These are phyloP conservation scores for Xylaria longipes DNA, from an alignment of 495 filamentous ascomycete genomes.

Conservation along the genomic window DNA sequence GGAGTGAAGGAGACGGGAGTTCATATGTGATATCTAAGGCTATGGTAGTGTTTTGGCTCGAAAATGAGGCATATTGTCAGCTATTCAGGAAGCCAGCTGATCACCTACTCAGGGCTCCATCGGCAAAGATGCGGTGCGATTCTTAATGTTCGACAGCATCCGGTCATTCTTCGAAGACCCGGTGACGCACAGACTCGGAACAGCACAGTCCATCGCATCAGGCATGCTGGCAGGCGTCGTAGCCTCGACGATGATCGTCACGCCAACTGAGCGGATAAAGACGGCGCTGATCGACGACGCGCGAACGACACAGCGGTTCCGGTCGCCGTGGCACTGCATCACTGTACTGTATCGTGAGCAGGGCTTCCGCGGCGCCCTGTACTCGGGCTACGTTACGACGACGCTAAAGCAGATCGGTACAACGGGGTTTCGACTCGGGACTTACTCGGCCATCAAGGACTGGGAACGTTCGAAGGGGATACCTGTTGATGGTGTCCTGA, in stretches of 20 bases:
- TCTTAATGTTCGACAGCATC: constrained; percentile 70
- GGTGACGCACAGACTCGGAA: constrained; percentile 60
- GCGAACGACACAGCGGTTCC: constrained; percentile 56
- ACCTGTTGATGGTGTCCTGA: constrained; percentile 33
- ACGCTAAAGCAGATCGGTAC: constrained; percentile 72
- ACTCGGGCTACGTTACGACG: constrained; percentile 65
- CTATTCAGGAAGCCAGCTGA: not conserved
- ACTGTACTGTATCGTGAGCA: constrained; percentile 54
- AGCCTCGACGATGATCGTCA: constrained; percentile 65
- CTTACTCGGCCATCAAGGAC: constrained; percentile 73
- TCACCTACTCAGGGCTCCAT: constrained; percentile 43
- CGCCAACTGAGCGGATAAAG: constrained; percentile 71
- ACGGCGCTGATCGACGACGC: constrained; percentile 75
- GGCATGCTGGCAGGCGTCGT: constrained; percentile 68
- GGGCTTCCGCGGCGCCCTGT: constrained; percentile 60
- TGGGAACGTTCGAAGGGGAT: constrained; percentile 53
- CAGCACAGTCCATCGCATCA: constrained; percentile 61
- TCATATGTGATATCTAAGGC: not conserved
- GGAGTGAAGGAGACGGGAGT: not conserved
- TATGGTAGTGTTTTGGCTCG: not conserved
- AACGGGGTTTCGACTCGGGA: constrained; percentile 69
- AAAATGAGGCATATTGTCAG: not conserved
- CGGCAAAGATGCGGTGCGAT: constrained; percentile 71
- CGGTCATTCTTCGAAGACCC: constrained; percentile 64
- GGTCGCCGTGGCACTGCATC: constrained; percentile 58